These are phyloP conservation scores for Pseudonitzschia delicatissima DNA, from an alignment of 108 stramenopile species.

Conservation along the genomic window DNA sequence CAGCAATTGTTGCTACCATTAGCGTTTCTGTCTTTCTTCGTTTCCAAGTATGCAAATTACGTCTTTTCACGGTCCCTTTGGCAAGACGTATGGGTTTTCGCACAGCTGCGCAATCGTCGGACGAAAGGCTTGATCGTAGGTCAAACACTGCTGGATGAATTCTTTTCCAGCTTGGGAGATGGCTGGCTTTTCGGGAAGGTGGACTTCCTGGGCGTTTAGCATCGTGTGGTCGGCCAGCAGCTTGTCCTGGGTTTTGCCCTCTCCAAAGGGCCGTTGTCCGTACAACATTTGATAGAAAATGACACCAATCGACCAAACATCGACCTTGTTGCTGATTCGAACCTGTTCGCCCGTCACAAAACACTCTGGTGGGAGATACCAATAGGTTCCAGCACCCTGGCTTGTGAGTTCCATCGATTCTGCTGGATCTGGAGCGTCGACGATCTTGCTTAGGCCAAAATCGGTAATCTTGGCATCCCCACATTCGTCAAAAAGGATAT, in stretches of 20 bases:
- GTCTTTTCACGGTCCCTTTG: too few relatives aligned
- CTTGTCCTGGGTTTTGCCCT: constrained; percentile 94
- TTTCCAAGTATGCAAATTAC: too few relatives aligned
- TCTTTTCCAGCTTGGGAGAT: constrained; percentile 91
- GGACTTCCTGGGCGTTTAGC: constrained; percentile 89
- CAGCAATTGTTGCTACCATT: too few relatives aligned
- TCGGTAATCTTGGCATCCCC: constrained; percentile 99
- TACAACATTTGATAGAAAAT: constrained; percentile 99
- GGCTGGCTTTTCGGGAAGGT: constrained; percentile 79
- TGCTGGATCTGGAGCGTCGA: constrained; percentile 67
- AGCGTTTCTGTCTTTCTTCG: too few relatives aligned
- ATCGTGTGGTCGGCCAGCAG: constrained; percentile 88
- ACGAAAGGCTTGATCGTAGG: constrained; percentile 84
- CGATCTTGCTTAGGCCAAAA: constrained; percentile 95
- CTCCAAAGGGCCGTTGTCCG: constrained; percentile 96
- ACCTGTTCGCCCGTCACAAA: constrained; percentile 83
- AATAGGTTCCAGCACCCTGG: constrained; percentile 99
- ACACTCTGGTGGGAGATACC: constrained; percentile 99
- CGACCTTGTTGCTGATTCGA: constrained; percentile 94
- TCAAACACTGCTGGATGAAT: constrained; percentile 90
- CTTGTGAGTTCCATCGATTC: constrained; percentile 98
- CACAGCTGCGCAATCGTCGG: constrained; percentile 90
- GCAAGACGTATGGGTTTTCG: constrained; percentile 66
- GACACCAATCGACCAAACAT: constrained; percentile 99
- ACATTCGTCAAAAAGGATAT: constrained; percentile 92